These are phyloP conservation scores for Aspergillus neoniger DNA, from an alignment of 2,329 filamentous ascomycete genomes.

Conservation along the genomic window DNA sequence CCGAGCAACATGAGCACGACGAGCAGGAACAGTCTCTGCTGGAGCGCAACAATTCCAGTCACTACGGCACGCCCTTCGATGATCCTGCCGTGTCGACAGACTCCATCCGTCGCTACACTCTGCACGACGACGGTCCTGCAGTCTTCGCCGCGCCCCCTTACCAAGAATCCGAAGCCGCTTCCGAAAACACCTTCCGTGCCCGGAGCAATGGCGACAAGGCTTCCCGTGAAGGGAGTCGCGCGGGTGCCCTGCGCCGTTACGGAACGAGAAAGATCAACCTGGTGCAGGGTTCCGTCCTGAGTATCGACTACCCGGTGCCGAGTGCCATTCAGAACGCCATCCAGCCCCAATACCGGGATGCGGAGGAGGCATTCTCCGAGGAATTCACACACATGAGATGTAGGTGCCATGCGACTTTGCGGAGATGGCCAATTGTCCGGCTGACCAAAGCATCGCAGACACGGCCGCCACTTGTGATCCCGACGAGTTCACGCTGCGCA, in stretches of 20 bases:
- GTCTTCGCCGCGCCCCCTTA: slow-evolving; percentile 53
- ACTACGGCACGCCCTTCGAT: slow-evolving; percentile 50
- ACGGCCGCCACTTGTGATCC: slow-evolving; percentile 96
- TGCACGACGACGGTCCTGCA: slow-evolving; percentile 55
- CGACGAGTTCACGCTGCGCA: slow-evolving; percentile 97
- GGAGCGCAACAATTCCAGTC: slow-evolving; percentile 41
- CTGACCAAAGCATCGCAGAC: slow-evolving; percentile 50
- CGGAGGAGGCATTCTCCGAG: slow-evolving; percentile 80
- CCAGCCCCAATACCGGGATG: slow-evolving; percentile 82
- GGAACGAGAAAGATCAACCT: slow-evolving; percentile 97
- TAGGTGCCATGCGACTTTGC: slow-evolving; percentile 38
- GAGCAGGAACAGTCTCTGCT: slow-evolving; percentile 30
- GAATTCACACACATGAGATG: slow-evolving; percentile 97
- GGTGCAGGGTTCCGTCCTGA: slow-evolving; percentile 92
- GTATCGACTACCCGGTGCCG: slow-evolving; percentile 94
- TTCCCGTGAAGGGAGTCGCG: slow-evolving; percentile 7
- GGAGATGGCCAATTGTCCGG: not conserved
- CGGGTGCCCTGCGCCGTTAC: slow-evolving; percentile 71
- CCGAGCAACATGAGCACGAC: slow-evolving; percentile 14
- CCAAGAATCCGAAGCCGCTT: slow-evolving; percentile 59
- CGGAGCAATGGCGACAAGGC: slow-evolving; percentile 23
- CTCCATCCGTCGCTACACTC: slow-evolving; percentile 34
- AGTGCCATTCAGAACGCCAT: slow-evolving; percentile 97
- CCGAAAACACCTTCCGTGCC: slow-evolving; percentile 44
- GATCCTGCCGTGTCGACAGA: slow-evolving; percentile 46